These are phyloP conservation scores for Globisporangium rhizosaccharum DNA, from an alignment of 352 stramenopile species.

Conservation along the genomic window DNA sequence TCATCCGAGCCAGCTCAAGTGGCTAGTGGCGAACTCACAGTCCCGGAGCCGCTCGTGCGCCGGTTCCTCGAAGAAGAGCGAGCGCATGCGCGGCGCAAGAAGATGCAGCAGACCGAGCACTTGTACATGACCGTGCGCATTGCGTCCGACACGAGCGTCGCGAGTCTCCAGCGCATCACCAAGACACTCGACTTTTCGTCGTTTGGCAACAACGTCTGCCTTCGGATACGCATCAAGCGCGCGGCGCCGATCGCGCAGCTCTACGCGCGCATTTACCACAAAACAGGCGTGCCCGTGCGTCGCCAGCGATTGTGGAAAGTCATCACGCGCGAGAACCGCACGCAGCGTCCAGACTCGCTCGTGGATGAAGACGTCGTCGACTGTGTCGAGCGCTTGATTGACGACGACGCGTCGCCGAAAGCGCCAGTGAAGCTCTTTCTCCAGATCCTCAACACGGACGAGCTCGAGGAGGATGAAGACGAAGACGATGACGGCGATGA, in stretches of 20 bases:
- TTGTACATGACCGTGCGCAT: constrained; percentile 80
- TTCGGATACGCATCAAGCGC: constrained; percentile 67
- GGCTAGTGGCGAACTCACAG: constrained; percentile 20
- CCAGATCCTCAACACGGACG: constrained; percentile 36
- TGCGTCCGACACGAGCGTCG: constrained; percentile 64
- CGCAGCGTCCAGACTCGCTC: constrained; percentile 60
- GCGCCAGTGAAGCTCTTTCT: constrained; percentile 65
- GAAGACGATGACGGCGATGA: not conserved
- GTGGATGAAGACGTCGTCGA: constrained; percentile 37
- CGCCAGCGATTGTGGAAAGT: constrained; percentile 81
- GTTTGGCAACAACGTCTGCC: constrained; percentile 54
- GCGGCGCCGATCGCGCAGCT: constrained; percentile 54
- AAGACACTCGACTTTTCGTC: constrained; percentile 75
- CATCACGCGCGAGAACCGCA: constrained; percentile 82
- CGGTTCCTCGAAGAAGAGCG: constrained; percentile 82
- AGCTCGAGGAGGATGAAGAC: not conserved
- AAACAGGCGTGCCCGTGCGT: constrained; percentile 56
- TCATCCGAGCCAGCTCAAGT: no score
- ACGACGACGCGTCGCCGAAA: constrained; percentile 68
- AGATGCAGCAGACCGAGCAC: constrained; percentile 74
- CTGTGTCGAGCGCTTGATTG: constrained; percentile 57
- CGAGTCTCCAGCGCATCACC: constrained; percentile 62
- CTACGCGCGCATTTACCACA: constrained; percentile 51
- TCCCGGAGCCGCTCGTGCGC: constrained; percentile 47
- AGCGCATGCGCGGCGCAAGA: constrained; percentile 59